Evolutionary conservation across 495 filamentous ascomycete species (phyloP).

Genomic region (Emericellopsis terricola): DNA sequence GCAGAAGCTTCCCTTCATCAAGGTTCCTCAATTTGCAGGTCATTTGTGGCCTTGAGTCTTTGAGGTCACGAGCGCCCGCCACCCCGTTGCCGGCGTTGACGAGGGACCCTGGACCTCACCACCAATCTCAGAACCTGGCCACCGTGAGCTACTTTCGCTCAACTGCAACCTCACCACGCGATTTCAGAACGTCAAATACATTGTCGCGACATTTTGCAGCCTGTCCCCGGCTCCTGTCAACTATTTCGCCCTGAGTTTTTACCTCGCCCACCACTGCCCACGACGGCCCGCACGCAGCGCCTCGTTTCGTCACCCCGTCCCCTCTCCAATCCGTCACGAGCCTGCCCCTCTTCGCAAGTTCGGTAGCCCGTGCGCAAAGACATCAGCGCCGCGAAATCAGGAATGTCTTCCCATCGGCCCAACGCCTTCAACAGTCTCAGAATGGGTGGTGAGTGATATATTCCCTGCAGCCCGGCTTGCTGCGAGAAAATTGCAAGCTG

Average conservation of each 20-base stretch:
- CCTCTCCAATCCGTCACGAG: not conserved
- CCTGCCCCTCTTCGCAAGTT: not conserved
- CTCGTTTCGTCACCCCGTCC: conserved; percentile 10
- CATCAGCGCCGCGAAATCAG: too few relatives aligned
- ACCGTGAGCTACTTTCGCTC: not conserved
- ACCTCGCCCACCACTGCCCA: conserved; percentile 18
- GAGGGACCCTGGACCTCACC: too few relatives aligned
- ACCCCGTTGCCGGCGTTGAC: too few relatives aligned
- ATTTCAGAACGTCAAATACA: too few relatives aligned
- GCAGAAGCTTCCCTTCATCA: not conserved
- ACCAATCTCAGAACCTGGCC: too few relatives aligned
- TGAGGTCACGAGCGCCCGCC: not conserved
- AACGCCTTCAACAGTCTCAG: conserved; percentile 33
- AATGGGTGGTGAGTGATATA: conserved; percentile 31
- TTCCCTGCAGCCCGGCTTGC: conserved; percentile 1
- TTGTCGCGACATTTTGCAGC: too few relatives aligned
- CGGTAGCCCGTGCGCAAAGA: conserved; percentile 1
- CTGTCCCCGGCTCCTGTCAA: too few relatives aligned
- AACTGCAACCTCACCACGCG: too few relatives aligned
- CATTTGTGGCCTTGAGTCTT: not conserved
- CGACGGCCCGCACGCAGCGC: conserved; percentile 21
- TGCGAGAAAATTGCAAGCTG: not conserved
- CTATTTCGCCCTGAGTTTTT: not conserved
- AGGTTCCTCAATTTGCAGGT: not conserved
- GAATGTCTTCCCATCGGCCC: conserved; percentile 32